phyloP scores from a whole-genome alignment of 1,139 yeast species.

The Scheffersomyces lignicola region DNA sequence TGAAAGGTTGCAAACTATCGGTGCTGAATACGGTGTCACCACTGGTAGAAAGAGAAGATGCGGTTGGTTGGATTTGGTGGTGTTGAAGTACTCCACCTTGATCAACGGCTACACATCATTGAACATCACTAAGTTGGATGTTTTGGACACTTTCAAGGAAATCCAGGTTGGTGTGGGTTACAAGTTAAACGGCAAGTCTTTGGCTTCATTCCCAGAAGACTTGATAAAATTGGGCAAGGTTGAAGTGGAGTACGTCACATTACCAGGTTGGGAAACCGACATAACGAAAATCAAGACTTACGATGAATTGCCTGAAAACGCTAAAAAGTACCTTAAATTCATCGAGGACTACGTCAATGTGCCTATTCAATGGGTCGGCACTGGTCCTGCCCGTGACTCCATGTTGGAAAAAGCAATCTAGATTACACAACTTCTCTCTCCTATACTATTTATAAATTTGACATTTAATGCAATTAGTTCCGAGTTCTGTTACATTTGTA shows the following conservation, averaged over 20 bases:
- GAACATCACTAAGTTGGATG: conserved; percentile 94
- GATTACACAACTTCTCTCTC: too few relatives aligned
- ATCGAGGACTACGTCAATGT: conserved; percentile 83
- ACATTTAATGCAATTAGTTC: too few relatives aligned
- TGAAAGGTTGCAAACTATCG: conserved; percentile 83
- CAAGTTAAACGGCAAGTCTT: conserved; percentile 69
- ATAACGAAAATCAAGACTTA: conserved; percentile 71
- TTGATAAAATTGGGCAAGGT: conserved; percentile 77
- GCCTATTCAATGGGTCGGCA: conserved; percentile 96
- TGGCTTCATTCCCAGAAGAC: conserved; percentile 91
- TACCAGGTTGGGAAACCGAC: conserved; percentile 93
- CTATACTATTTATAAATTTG: too few relatives aligned
- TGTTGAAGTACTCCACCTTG: conserved; percentile 82
- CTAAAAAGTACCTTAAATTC: conserved; percentile 76
- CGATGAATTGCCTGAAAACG: conserved; percentile 83
- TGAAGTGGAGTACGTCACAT: conserved; percentile 84
- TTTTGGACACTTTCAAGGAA: conserved; percentile 84
- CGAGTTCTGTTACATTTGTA: too few relatives aligned
- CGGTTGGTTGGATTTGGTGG: conserved; percentile 98
- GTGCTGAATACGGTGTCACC: conserved; percentile 97
- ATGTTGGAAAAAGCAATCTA: conserved; percentile 54
- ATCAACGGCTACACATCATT: conserved; percentile 94
- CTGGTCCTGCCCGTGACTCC: conserved; percentile 94
- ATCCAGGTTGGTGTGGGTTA: conserved; percentile 86
- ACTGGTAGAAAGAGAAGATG: conserved; percentile 99